Evolutionary conservation across 306 rosid genomes (phyloP).

Genomic region (Betula pendula): DNA sequence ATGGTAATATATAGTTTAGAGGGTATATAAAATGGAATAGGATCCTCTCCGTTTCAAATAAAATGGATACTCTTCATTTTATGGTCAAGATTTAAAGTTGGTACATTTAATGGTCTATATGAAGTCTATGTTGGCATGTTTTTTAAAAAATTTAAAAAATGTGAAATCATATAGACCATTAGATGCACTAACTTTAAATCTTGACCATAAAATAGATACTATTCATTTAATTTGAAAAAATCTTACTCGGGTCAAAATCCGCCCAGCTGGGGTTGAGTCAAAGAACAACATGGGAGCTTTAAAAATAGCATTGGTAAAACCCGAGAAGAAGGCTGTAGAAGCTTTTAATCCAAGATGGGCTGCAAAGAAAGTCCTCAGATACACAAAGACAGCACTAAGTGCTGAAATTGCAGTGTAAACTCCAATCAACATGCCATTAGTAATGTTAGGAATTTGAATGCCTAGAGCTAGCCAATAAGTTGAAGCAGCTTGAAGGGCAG

Average conservation of each 20-base stretch:
- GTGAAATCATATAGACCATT: too few relatives aligned
- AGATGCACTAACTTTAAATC: too few relatives aligned
- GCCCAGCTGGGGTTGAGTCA: slow-evolving; percentile 57
- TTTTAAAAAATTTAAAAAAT: too few relatives aligned
- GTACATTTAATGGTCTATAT: too few relatives aligned
- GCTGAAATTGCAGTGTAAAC: slow-evolving; percentile 43
- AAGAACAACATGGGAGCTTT: slow-evolving; percentile 70
- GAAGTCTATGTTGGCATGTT: too few relatives aligned
- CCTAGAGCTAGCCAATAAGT: slow-evolving; percentile 59
- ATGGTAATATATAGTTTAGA: not conserved
- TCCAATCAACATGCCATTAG: slow-evolving; percentile 29
- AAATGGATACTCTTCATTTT: too few relatives aligned
- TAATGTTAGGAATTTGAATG: slow-evolving; percentile 39
- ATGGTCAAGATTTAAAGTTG: too few relatives aligned
- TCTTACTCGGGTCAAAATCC: slow-evolving; percentile 57
- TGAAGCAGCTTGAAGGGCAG: slow-evolving; percentile 35
- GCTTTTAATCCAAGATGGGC: slow-evolving; percentile 59
- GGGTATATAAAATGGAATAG: not conserved
- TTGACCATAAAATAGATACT: too few relatives aligned
- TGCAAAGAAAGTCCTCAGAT: slow-evolving; percentile 27
- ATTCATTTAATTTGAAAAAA: too few relatives aligned
- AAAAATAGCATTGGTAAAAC: slow-evolving; percentile 51
- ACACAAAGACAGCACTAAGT: slow-evolving; percentile 38
- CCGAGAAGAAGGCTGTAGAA: slow-evolving; percentile 49
- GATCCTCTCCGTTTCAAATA: too few relatives aligned